Evolutionary conservation across 140 eudicot species (phyloP), one percentile per base, ranked within the genome.

Genomic region (Senecio squalidus): DNA sequence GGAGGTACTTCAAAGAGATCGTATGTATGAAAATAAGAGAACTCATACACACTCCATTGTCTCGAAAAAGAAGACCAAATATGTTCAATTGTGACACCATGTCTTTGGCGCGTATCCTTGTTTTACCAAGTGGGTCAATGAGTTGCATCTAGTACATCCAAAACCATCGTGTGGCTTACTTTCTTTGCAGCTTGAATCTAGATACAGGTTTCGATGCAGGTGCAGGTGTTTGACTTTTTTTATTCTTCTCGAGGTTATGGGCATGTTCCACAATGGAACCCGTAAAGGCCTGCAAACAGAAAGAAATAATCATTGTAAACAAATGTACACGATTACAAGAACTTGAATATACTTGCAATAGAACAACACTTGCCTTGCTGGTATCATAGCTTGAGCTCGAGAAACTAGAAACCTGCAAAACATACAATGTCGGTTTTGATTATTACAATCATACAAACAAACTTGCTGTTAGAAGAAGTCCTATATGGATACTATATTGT

Each of bases 221-320:
- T 5, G 70, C 70, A 38, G 51, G 46, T 21, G 49, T 38, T 45
- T 75, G 80, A 62, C 63, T 75, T 36, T 66, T 68, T 31, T 68
- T 68, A 58, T 71, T 76, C 25, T 49, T 64, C 36, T 66, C 82
- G 5, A 55, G 24, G 53, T 71, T 78, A 71, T 68, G 76, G 7
- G 78, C 44, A 36, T 16, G 97, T 75, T 90, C 97, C 21, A 90
- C 77, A 17, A 90, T 83, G 6, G 94, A 76, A 25, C 95, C 88
- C 22, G 88, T 81, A 77, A 88, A 81, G 11, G 88, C 88, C 95
- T 84, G 76, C 75, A 60, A 63, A 69, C 55, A 41, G n/a, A n/a
- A 2, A 21, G 24, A 33, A 5, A 28, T 3, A 4, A 15, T 43
- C 62, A 15, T 30, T n/a, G 25, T 58, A 31, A 17, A 39, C 60